Base-by-base conservation (phyloP, 345 rosid genomes). In the Eucalyptus polyanthemos region DNA sequence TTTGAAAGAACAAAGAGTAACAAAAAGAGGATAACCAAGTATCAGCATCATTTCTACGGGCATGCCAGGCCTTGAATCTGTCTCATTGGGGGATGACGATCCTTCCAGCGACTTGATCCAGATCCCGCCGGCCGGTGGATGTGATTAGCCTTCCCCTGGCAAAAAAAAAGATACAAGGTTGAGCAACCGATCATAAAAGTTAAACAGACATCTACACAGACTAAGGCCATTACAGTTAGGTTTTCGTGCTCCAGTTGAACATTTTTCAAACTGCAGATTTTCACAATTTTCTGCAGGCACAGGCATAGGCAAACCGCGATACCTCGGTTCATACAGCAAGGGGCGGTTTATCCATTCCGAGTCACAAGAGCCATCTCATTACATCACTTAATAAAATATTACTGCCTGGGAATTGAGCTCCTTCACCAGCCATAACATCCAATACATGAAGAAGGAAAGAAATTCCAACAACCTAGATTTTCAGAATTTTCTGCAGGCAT, bases 41-140 rank as follows among this genome's bases (percentile, higher is more conserved):
- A 76, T 76, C 83, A 40, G 83, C 83, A 42, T 40, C 47, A 40
- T 76, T 76, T 37, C 83, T 44, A 4, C 14, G 0, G 45, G 25
- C 83, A 37, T 76, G 83, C 83, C 2, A 5, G 83, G 47, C 45
- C 47, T 76, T 37, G 47, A 37, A 37, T 76, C 47, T 2, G 2
- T 76, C 83, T 76, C 83, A 76, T 21, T 37, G 89, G 50, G 92
- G 87, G 9, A 90, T 90, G 14, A 89, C 91, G 86, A 92, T 91
- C 88, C 93, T 89, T 29, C 95, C 94, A 9, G 95, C 94, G 42
- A 94, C 95, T 90, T 93, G 94, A 31, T 94, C 95, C 4, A 93
- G 93, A 91, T 94, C 95, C 88, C 95, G 89, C 89, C 88, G 93
- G 67, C 94, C 93, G 3, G 87, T 93, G 53, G 95, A 91, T 17